These are phyloP conservation scores for Omphalea diandra DNA, from an alignment of 441 rosid genomes.

Conservation along the genomic window DNA sequence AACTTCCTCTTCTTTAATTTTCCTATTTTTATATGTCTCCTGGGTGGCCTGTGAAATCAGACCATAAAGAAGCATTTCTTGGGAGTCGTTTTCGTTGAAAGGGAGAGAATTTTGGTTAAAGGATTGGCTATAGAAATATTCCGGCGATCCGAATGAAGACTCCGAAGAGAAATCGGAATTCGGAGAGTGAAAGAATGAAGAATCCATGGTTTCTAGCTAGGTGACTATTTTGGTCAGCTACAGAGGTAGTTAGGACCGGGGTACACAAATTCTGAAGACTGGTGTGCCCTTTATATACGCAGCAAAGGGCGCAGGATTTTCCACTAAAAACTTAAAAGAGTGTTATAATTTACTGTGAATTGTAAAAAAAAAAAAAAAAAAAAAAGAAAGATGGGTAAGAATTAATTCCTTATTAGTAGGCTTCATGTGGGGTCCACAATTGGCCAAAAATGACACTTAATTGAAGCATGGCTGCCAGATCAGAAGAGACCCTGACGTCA, in stretches of 20 bases:
- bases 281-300: constrained; percentile 7
- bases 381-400: background rate
- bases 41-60: constrained; percentile 46
- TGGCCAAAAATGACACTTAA: constrained; percentile 31
- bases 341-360: background rate
- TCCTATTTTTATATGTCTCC: constrained; percentile 24
- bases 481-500: constrained; percentile 27
- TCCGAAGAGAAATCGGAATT: constrained; percentile 54
- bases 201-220: constrained; percentile 41
- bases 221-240: constrained; percentile 18
- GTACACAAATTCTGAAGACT: constrained; percentile 10
- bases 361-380: background rate
- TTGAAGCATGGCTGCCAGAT: constrained; percentile 31
- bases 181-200: constrained; percentile 40
- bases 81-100: constrained; percentile 92
- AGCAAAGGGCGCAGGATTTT: background rate
- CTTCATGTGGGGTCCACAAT: background rate
- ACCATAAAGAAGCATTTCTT: constrained; percentile 81
- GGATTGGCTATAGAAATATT: constrained; percentile 33
- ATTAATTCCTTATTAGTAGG: background rate
- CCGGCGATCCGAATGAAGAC: constrained; percentile 57
- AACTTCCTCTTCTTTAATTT: constrained; percentile 50
- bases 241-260: constrained; percentile 25
- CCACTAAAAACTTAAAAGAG: background rate
- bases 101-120: constrained; percentile 48